A percentile compares a stretch with the other conserved stretches of the same genome.
phyloP scores from a whole-genome alignment of 2,329 filamentous ascomycete genomes.

The Harringtonia aguacate region DNA sequence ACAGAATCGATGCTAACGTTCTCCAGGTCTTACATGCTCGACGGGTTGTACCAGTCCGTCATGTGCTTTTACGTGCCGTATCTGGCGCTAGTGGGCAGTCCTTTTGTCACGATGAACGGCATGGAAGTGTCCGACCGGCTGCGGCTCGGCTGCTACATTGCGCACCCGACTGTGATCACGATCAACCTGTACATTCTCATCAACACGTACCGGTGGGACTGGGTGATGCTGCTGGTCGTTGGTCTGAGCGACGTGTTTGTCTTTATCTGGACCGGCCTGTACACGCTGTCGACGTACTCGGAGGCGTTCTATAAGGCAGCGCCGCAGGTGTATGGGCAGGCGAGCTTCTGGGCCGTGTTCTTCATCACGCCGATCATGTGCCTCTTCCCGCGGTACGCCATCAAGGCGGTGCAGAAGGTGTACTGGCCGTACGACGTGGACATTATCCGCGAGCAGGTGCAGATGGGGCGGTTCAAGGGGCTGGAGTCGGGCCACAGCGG shows the following conservation, averaged over 20 bases:
- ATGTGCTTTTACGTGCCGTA: conserved; percentile 92
- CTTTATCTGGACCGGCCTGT: conserved; percentile 94
- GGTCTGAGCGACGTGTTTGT: conserved; percentile 74
- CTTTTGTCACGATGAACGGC: conserved; percentile 61
- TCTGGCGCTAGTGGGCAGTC: conserved; percentile 59
- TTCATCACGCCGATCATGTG: conserved; percentile 72
- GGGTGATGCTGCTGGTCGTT: conserved; percentile 81
- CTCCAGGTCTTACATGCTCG: conserved; percentile 77
- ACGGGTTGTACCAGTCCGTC: conserved; percentile 89
- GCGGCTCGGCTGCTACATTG: conserved; percentile 80
- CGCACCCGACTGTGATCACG: conserved; percentile 70
- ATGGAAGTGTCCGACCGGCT: conserved; percentile 67
- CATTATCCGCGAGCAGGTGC: conserved; percentile 87
- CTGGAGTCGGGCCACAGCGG: conserved; percentile 30
- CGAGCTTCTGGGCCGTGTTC: conserved; percentile 80
- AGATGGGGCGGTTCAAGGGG: conserved; percentile 70
- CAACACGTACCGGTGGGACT: conserved; percentile 98
- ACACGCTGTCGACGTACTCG: conserved; percentile 43
- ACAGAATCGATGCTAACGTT: neutral
- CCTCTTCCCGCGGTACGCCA: conserved; percentile 74
- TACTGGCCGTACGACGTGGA: conserved; percentile 90
- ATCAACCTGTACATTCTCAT: conserved; percentile 93
- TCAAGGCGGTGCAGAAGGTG: conserved; percentile 86
- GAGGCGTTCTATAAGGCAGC: conserved; percentile 64
- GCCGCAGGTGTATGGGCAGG: conserved; percentile 65